These are phyloP conservation scores for Penicillium sp. DNA, from an alignment of 2,329 filamentous ascomycete species.

Conservation along the genomic window DNA sequence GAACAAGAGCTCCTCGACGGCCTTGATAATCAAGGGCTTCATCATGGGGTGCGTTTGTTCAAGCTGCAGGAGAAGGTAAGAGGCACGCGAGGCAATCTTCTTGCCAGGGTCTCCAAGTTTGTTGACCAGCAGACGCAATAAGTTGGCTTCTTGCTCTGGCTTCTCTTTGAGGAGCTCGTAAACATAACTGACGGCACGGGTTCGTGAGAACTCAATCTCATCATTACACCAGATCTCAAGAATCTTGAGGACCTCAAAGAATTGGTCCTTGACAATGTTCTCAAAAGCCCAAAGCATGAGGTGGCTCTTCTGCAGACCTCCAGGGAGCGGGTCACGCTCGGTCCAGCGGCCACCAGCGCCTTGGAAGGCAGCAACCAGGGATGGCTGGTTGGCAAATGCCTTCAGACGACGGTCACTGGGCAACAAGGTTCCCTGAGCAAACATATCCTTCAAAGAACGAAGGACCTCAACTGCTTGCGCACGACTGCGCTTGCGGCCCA, in stretches of 20 bases:
- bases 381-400: conserved; percentile 77
- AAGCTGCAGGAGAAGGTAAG: conserved; percentile 89
- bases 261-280: conserved; percentile 90
- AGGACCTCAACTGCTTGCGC: conserved; percentile 91
- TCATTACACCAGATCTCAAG: conserved; percentile 92
- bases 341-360: conserved; percentile 65
- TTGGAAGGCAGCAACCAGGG: conserved; percentile 69
- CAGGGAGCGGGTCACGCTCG: conserved; percentile 68
- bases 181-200: conserved; percentile 84
- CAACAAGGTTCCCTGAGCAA: conserved; percentile 83
- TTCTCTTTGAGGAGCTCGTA: conserved; percentile 92
- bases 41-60: conserved; percentile 87
- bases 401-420: conserved; percentile 79
- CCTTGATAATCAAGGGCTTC: conserved; percentile 83
- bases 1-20: conserved; percentile 86
- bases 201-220: conserved; percentile 90
- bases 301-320: conserved; percentile 71
- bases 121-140: conserved; percentile 88
- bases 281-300: conserved; percentile 89
- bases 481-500: conserved; percentile 92
- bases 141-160: conserved; percentile 93
- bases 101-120: conserved; percentile 94
- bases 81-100: conserved; percentile 91
- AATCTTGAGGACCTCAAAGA: conserved; percentile 89
- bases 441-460: conserved; percentile 87